phyloP scores from a whole-genome alignment of 2,329 filamentous ascomycete species.

The Xylaria sp. region DNA sequence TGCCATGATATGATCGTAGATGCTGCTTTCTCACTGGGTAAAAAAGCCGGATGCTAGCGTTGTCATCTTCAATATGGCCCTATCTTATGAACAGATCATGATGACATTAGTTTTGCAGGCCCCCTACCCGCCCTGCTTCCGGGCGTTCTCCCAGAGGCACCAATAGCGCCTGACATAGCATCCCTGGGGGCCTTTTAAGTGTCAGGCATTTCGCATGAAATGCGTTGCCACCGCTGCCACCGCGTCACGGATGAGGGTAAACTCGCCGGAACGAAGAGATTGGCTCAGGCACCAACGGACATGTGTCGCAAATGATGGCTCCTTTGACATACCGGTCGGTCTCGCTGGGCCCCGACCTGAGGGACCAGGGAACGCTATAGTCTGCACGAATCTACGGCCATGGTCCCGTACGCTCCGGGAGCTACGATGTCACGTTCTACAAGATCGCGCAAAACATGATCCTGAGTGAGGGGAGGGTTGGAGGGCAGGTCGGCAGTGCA shows the following conservation, averaged over 20 bases:
- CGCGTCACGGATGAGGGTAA: background rate
- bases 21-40: constrained; percentile 2
- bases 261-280: constrained; percentile 57
- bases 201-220: constrained; percentile 3
- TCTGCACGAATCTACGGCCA: background rate
- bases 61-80: background rate
- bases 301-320: background rate
- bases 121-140: background rate
- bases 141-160: background rate
- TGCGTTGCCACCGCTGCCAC: background rate
- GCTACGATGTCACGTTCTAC: background rate
- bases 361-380: background rate
- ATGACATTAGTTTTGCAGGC: background rate
- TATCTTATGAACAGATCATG: constrained; percentile 2
- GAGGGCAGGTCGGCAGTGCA: no score
- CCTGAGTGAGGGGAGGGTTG: no score
- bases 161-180: background rate
- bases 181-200: background rate
- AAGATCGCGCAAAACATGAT: background rate
- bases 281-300: background rate
- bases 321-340: background rate
- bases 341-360: background rate
- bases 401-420: background rate
- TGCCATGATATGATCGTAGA: constrained; percentile 15
- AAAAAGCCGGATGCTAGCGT: background rate